Base-by-base conservation (phyloP, 2,329 filamentous ascomycete genomes). In the Harringtonia aguacate region DNA sequence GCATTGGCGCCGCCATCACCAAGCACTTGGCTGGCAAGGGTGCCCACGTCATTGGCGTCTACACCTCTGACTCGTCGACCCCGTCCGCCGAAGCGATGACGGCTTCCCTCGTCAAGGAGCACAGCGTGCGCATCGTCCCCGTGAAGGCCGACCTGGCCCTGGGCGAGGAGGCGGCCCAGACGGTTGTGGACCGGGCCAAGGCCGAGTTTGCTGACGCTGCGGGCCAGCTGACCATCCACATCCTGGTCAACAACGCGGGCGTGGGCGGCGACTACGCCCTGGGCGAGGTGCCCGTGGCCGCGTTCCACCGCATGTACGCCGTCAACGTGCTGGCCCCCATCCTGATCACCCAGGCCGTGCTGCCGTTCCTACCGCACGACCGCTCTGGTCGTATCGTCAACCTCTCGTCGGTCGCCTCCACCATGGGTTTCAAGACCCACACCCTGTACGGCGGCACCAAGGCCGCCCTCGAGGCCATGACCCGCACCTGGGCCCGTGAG, bases 311-410 rank as follows among this genome's bases (percentile, higher is more conserved):
- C 22, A 31, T 36, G 17, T 53, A 48, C 46, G 41, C 48, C 46
- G 21, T 49, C 45, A 53, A 53, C 37, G 45, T 48, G 17, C 49
- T 47, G 34, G 47, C 44, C 39, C 38, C 50, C 29, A 46, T 53
- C 21, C 34, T 53, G 30, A 41, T 53, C 6, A 42, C 48, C 28
- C 51, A 53, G 41, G 51, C 51, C 7, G 51, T 46, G 30, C 44
- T 48, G 30, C 31, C 38, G n/a, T 22, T 49, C 45, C 35, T 53
- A 4, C 7, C 21, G 22, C 27, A 10, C 4, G 41, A 42, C 2
- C n/a, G n/a, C n/a, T n/a, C n/a, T n/a, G 49, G 40, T 8, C 44
- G 49, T 30, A 50, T 53, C 39, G 34, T 53, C 44, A 51, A 48
- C 42, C 36, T 53, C n/a, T 44, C 44, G 21, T 44, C 37, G 12